Evolutionary conservation across 257 asterid species (phyloP).

Genomic region (Coffea eugenioides): DNA sequence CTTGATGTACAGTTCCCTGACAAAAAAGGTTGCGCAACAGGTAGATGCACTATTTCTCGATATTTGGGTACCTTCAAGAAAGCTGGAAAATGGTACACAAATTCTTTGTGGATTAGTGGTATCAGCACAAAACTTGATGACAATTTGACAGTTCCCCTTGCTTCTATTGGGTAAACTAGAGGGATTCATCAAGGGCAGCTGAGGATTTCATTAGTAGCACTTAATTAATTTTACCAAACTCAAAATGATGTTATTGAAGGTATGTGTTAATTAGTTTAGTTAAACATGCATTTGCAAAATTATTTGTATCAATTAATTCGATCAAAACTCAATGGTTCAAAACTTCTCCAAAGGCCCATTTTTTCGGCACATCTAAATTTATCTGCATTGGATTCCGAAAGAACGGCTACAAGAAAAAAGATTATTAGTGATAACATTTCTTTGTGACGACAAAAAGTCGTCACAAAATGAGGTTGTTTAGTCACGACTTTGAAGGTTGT

Average conservation of each 20-base stretch:
- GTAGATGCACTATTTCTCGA: conserved; percentile 76
- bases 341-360: no score
- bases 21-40: conserved; percentile 39
- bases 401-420: no score
- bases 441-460: no score
- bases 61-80: conserved; percentile 42
- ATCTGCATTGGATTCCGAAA: no score
- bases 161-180: conserved; percentile 32
- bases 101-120: conserved; percentile 67
- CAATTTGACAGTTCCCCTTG: conserved; percentile 80
- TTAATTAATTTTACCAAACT: no score
- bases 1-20: conserved; percentile 12
- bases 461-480: no score
- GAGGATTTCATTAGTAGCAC: background rate
- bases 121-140: conserved; percentile 76
- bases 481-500: no score
- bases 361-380: no score
- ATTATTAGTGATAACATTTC: no score
- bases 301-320: background rate
- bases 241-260: background rate
- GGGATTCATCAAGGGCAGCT: background rate
- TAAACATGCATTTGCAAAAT: background rate
- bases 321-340: no score
- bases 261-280: background rate
- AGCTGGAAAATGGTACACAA: conserved; percentile 54